Evolutionary conservation across 1,284 basidiomycete genomes (phyloP).

Genomic region (Wolfiporia cocos): DNA sequence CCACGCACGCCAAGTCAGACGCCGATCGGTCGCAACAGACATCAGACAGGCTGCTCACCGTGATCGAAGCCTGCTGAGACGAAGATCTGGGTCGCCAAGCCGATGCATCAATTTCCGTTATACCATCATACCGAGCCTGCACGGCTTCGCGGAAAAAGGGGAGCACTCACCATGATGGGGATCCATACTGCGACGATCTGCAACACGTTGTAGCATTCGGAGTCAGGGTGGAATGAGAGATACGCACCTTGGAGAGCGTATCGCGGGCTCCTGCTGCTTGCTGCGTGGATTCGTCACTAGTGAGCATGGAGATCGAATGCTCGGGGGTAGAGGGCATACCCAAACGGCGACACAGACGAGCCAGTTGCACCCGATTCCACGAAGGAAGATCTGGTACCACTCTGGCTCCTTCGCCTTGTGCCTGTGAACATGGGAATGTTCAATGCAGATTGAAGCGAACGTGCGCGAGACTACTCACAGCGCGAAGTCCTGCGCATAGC

Average conservation of each 20-base stretch:
- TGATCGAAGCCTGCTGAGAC: slow-evolving; percentile 71
- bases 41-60: slow-evolving; percentile 32
- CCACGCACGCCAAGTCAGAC: no score
- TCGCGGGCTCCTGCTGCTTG: slow-evolving; percentile 71
- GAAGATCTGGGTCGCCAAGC: slow-evolving; percentile 43
- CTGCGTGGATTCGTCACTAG: slow-evolving; percentile 26
- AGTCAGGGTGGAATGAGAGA: not conserved
- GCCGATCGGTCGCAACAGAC: not conserved
- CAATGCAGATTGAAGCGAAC: not conserved
- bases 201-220: not conserved
- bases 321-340: slow-evolving; percentile 34
- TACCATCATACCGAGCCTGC: no score
- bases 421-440: slow-evolving; percentile 26
- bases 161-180: slow-evolving; percentile 68
- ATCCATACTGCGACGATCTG: slow-evolving; percentile 68
- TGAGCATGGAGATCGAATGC: not conserved
- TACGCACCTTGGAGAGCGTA: slow-evolving; percentile 58
- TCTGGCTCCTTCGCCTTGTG: slow-evolving; percentile 57
- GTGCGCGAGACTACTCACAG: slow-evolving; percentile 34
- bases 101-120: not conserved
- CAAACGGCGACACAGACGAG: slow-evolving; percentile 75
- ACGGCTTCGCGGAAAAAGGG: not conserved
- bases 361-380: slow-evolving; percentile 78
- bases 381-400: slow-evolving; percentile 72
- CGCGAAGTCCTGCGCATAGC: slow-evolving; percentile 45